Evolutionary conservation across 345 rosid species (phyloP), one percentile per base, ranked within the genome.

Genomic region (Pseudoturritis turrita): DNA sequence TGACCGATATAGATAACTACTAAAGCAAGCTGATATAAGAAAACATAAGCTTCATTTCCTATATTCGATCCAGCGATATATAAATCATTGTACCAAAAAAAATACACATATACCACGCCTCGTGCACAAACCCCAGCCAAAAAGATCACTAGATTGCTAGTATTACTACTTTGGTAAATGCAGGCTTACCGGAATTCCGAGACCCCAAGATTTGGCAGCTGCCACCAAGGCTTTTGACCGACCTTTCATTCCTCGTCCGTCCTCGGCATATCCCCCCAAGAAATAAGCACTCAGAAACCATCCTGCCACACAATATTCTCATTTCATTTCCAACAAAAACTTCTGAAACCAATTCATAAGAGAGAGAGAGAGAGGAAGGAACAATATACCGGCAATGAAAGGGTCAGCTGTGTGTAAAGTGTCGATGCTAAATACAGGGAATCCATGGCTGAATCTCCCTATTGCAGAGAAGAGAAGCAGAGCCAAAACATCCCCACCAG

Each of bases 361-460:
- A 44, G 35, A 65, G 0, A 21, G 1, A 40, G 17, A 2, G 39
- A 63, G n/a, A 49, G 26, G n/a, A 26, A n/a, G 1, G 6, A 61
- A 51, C 4, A 13, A 2, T 14, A n/a, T 81, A 94, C 98, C 97
- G 10, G 96, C 93, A 66, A 94, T 74, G 45, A 94, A 94, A 79
- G 98, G 96, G 65, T 91, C 98, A 60, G 96, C 92, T 52, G 98
- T 88, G n/a, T 88, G 92, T n/a, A 88, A 76, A 15, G 96, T 91
- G 10, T 88, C 91, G 3, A 80, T 14, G 52, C 84, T 81, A 37
- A 89, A 78, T 36, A 88, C 85, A 23, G 89, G 78, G 75, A 86
- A 86, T 0, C 97, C 98, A 60, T 94, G 98, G 72, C 87, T 85
- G 72, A 82, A 91, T 70, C 98, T 94, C 47, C 98, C 98, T 68